Conservation (phyloP, 2,329 filamentous ascomycete species). For the Chalaropsis ovoidea region DNA sequence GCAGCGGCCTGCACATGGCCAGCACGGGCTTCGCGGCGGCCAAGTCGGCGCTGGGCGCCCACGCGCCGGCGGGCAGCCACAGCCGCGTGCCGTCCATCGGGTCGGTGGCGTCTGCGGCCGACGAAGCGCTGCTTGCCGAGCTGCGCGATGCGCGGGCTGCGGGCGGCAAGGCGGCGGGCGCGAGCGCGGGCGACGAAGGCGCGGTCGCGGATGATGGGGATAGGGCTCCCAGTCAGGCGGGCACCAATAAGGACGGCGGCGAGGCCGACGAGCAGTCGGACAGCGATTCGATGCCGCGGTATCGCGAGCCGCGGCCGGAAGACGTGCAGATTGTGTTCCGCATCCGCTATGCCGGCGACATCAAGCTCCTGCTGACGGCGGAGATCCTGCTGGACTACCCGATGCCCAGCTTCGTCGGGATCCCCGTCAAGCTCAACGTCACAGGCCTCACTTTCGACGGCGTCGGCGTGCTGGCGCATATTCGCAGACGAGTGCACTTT, state of each 20-base stretch:
- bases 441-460: constrained; percentile 93
- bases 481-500: constrained; percentile 79
- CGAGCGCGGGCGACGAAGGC: constrained; percentile 33
- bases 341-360: constrained; percentile 77
- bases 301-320: constrained; percentile 66
- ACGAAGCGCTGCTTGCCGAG: constrained; percentile 37
- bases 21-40: constrained; percentile 3
- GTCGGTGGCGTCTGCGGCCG: constrained; percentile 25
- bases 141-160: constrained; percentile 28
- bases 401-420: constrained; percentile 95
- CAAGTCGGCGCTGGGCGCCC: constrained; percentile 13
- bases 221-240: constrained; percentile 26
- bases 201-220: constrained; percentile 35
- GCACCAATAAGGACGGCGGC: constrained; percentile 26
- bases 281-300: constrained; percentile 34
- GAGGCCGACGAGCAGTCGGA: constrained; percentile 27
- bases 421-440: constrained; percentile 88
- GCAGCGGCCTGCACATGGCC: constrained; percentile 8
- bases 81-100: constrained; percentile 21
- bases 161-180: constrained; percentile 25
- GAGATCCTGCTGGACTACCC: constrained; percentile 96
- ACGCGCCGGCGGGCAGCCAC: neutral
- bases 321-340: constrained; percentile 90
- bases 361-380: constrained; percentile 79
- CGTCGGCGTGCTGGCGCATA: constrained; percentile 83